Conservation (phyloP, 345 rosid genomes). For the Aquilaria yunnanensis region DNA sequence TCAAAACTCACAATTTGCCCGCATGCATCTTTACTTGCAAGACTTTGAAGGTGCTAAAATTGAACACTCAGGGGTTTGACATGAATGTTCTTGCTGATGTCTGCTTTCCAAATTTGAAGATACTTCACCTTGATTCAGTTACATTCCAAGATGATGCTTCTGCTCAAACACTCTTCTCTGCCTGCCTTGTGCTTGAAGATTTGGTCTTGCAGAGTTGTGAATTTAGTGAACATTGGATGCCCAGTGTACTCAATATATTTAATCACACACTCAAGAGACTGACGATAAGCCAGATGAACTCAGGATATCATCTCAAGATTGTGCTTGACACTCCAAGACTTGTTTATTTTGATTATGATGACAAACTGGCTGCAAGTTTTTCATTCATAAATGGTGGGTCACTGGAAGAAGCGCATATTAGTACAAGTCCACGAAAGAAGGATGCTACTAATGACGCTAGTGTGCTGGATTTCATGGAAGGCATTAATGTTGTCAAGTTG, state of each 20-base stretch:
- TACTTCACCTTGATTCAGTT: not conserved
- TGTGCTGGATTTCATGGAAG: not conserved
- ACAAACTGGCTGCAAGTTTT: not conserved
- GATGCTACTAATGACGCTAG: not conserved
- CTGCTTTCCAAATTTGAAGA: slow-evolving; percentile 13
- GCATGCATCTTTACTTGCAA: slow-evolving; percentile 1
- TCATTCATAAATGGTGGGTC: not conserved
- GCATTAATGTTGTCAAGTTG: not conserved
- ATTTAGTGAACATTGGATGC: not conserved
- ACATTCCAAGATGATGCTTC: not conserved
- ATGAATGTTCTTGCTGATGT: not conserved
- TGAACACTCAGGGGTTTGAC: not conserved
- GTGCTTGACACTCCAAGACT: slow-evolving; percentile 4
- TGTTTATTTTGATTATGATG: not conserved
- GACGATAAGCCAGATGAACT: not conserved
- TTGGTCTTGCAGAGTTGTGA: no score
- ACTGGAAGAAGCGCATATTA: not conserved
- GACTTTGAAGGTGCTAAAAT: slow-evolving; percentile 1
- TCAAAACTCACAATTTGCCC: no score
- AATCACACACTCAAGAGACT: not conserved
- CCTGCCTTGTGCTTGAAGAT: no score
- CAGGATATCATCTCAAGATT: not conserved
- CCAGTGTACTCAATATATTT: not conserved
- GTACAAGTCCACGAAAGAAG: not conserved
- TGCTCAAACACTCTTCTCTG: no score